A percentile compares a stretch with the other conserved stretches of the same genome.
phyloP scores from a whole-genome alignment of 495 filamentous ascomycete genomes.

The Parachaetomium inaequale region DNA sequence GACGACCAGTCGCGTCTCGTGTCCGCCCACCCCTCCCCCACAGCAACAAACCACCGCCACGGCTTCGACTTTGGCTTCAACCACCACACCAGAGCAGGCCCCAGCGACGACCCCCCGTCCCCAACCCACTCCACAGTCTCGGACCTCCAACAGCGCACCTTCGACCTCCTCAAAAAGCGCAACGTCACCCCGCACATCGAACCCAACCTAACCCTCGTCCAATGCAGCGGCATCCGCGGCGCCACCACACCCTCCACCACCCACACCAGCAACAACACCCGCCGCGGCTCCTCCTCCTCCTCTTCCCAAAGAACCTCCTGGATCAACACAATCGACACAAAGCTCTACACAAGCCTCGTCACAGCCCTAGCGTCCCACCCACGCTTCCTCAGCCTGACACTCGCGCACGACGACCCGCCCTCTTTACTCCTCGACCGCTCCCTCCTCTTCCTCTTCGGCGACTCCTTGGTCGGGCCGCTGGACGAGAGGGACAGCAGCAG shows the following conservation, averaged over 20 bases:
- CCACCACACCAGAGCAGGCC: conserved; percentile 40
- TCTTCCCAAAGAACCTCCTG: conserved; percentile 29
- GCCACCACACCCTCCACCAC: neutral
- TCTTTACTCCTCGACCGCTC: conserved; percentile 76
- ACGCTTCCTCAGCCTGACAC: conserved; percentile 78
- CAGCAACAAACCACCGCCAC: conserved; percentile 49
- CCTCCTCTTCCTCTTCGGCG: conserved; percentile 61
- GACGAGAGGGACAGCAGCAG: neutral
- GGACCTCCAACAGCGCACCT: conserved; percentile 80
- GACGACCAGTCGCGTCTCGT: conserved; percentile 67
- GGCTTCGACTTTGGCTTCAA: conserved; percentile 19
- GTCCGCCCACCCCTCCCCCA: conserved; percentile 45
- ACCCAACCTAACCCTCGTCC: conserved; percentile 64
- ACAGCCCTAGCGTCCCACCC: conserved; percentile 69
- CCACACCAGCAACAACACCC: neutral
- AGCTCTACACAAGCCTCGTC: conserved; percentile 63
- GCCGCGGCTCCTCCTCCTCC: too few relatives aligned
- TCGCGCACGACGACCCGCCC: conserved; percentile 80
- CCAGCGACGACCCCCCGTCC: conserved; percentile 22
- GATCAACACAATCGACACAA: conserved; percentile 54
- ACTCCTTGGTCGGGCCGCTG: conserved; percentile 73
- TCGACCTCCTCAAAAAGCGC: conserved; percentile 67
- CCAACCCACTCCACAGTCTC: conserved; percentile 62
- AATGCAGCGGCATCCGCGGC: conserved; percentile 63
- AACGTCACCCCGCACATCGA: conserved; percentile 72